Percentiles rank a stretch among this genome's conserved stretches.
These are phyloP conservation scores for Aspergillus pseudoviridinutans DNA, from an alignment of 2,329 filamentous ascomycete genomes.

Conservation along the genomic window DNA sequence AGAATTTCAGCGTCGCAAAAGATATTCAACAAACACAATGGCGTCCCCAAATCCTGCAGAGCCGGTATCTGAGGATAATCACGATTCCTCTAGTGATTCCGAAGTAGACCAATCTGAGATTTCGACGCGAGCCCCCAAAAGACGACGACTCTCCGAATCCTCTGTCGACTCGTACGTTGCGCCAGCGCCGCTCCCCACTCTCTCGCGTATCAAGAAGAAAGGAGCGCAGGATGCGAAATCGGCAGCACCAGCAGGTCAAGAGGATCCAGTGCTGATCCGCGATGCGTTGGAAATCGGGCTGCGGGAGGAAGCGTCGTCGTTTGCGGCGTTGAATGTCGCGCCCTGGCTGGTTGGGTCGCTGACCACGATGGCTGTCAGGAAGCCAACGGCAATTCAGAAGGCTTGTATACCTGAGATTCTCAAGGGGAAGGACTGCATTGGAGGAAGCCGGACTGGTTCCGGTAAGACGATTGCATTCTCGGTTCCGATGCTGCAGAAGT, in stretches of 20 bases:
- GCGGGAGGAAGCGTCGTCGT: conserved; percentile 53
- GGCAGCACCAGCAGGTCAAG: conserved; percentile 14
- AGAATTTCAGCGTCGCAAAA: conserved; percentile 9
- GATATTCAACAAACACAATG: conserved; percentile 21
- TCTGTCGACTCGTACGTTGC: conserved; percentile 33
- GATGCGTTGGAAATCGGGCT: conserved; percentile 40
- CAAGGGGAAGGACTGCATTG: conserved; percentile 88
- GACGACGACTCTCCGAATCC: conserved; percentile 37
- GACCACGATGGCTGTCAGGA: conserved; percentile 71
- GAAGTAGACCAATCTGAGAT: conserved; percentile 17
- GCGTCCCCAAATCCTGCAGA: conserved; percentile 22
- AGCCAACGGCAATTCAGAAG: conserved; percentile 88
- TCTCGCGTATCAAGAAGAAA: conserved; percentile 43
- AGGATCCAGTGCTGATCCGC: conserved; percentile 36
- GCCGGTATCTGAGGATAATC: conserved; percentile 17
- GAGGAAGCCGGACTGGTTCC: conserved; percentile 88
- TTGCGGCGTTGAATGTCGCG: conserved; percentile 67
- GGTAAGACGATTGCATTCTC: conserved; percentile 97
- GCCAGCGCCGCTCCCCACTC: conserved; percentile 32
- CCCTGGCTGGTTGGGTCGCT: conserved; percentile 89
- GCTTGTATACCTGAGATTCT: conserved; percentile 90
- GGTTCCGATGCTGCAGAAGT: conserved; percentile 88
- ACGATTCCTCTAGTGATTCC: conserved; percentile 10
- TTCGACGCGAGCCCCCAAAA: conserved; percentile 33
- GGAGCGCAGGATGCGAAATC: conserved; percentile 16